Conservation (phyloP, 192 early-diverging fungal genomes). For the Backusella parvicylindrica region DNA sequence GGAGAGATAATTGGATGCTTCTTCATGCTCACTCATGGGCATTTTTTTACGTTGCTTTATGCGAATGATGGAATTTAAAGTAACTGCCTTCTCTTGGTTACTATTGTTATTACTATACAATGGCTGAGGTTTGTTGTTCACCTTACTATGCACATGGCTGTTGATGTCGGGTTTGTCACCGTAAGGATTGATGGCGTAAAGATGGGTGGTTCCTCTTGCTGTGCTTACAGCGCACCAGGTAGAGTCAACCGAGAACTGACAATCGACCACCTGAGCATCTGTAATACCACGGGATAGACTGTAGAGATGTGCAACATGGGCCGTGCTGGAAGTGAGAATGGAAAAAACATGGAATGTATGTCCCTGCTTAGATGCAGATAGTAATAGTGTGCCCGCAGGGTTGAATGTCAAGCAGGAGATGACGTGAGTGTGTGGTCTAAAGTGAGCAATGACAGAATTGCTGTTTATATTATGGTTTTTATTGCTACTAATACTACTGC, state of each 20-base stretch:
- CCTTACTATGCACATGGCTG: slow-evolving; percentile 45
- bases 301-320: slow-evolving; percentile 54
- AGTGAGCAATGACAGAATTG: slow-evolving; percentile 52
- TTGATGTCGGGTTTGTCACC: slow-evolving; percentile 50
- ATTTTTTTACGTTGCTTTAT: slow-evolving; percentile 38
- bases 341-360: slow-evolving; percentile 72
- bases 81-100: background rate
- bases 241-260: slow-evolving; percentile 64
- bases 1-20: background rate
- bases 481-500: background rate
- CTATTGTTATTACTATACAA: slow-evolving; percentile 12
- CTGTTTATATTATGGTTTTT: background rate
- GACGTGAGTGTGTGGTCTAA: slow-evolving; percentile 66
- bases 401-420: slow-evolving; percentile 62
- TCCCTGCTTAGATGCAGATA: slow-evolving; percentile 69
- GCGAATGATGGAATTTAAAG: slow-evolving; percentile 21
- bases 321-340: slow-evolving; percentile 34
- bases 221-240: slow-evolving; percentile 75
- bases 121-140: slow-evolving; percentile 31
- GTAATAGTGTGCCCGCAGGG: slow-evolving; percentile 56
- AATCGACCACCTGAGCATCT: slow-evolving; percentile 64
- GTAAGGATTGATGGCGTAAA: slow-evolving; percentile 66
- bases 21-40: background rate
- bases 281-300: slow-evolving; percentile 75
- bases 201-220: slow-evolving; percentile 67